Conservation (phyloP, 164 flowering plant genomes). For the Magnolia kwangsiensis region DNA sequence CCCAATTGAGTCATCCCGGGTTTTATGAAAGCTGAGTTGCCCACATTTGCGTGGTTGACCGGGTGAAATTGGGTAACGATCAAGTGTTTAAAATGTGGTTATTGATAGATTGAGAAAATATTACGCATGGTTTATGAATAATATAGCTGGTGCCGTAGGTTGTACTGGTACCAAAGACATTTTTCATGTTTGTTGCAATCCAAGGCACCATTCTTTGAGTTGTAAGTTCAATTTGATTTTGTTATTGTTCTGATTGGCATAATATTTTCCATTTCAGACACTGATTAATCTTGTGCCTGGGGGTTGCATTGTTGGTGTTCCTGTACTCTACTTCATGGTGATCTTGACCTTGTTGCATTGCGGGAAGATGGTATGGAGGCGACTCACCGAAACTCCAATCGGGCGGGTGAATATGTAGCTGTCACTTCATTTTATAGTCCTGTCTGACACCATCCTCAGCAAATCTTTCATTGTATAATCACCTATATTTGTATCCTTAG, state of each 20-base stretch:
- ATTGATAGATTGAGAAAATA: background rate
- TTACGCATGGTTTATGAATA: background rate
- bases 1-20: background rate
- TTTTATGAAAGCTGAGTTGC: background rate
- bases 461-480: background rate
- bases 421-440: background rate
- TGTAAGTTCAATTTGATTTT: background rate
- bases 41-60: background rate
- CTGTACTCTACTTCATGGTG: constrained; percentile 63
- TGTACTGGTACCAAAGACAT: no score
- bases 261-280: constrained; percentile 44
- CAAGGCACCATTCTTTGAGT: no score
- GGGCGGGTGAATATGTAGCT: constrained; percentile 5
- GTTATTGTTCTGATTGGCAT: background rate
- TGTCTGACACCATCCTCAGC: background rate
- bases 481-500: background rate
- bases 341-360: constrained; percentile 61
- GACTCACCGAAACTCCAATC: constrained; percentile 43
- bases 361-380: constrained; percentile 65
- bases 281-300: constrained; percentile 67
- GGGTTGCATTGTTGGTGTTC: constrained; percentile 78
- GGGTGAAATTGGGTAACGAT: background rate
- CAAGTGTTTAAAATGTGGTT: background rate
- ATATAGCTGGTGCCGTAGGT: no score
- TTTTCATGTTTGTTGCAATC: no score